Percentiles rank a stretch among this genome's conserved stretches.
phyloP scores from a whole-genome alignment of 306 rosid genomes.

The Sphenostylis stenocarpa region DNA sequence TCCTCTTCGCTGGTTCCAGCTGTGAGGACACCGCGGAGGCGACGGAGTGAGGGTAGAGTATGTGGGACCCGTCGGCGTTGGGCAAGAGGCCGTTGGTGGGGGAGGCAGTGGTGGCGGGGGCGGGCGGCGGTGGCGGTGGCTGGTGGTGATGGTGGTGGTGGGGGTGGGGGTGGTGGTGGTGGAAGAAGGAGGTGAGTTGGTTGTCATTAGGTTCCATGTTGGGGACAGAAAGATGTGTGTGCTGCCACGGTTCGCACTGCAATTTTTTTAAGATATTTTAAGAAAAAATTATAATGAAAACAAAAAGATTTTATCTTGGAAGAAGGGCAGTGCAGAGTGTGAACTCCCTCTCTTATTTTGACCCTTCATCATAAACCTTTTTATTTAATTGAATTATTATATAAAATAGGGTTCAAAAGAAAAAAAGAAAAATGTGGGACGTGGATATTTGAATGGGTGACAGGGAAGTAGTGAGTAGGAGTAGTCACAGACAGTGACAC shows the following conservation, averaged over 20 bases:
- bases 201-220: constrained; percentile 90
- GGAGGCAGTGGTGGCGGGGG: constrained; percentile 27
- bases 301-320: constrained; percentile 31
- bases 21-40: constrained; percentile 68
- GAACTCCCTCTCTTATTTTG: constrained; percentile 14
- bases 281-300: neutral
- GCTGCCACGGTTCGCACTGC: constrained; percentile 42
- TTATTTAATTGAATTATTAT: no score
- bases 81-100: constrained; percentile 73
- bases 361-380: neutral
- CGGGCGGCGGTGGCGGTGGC: constrained; percentile 28
- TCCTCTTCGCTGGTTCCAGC: constrained; percentile 66
- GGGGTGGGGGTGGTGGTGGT: constrained; percentile 39
- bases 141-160: constrained; percentile 40
- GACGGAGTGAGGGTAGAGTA: constrained; percentile 71
- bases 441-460: neutral
- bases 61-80: constrained; percentile 56
- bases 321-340: neutral
- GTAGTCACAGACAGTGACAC: neutral
- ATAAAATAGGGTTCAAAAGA: no score
- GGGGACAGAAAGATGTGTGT: constrained; percentile 15
- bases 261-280: constrained; percentile 6
- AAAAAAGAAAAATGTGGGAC: no score
- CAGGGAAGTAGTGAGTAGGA: neutral
- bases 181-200: constrained; percentile 81